Conservation (phyloP, 192 early-diverging fungal genomes). For the Coemansia sp. region DNA sequence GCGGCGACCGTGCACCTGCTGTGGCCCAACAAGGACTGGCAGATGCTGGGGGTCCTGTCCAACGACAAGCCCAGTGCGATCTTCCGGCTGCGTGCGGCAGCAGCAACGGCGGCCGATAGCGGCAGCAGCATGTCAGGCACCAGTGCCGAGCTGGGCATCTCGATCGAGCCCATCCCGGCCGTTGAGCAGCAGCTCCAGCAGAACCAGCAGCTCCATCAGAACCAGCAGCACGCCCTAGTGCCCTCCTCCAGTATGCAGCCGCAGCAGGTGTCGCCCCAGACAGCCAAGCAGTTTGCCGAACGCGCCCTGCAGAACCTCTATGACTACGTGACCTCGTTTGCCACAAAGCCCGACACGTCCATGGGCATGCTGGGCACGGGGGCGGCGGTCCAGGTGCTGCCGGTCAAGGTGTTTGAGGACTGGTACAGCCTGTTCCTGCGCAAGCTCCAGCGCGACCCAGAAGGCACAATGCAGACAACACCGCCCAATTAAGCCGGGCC, state of each 20-base stretch:
- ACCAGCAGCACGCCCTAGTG: slow-evolving; percentile 19
- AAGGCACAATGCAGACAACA: slow-evolving; percentile 10
- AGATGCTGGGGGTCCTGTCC: slow-evolving; percentile 69
- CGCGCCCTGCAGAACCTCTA: slow-evolving; percentile 63
- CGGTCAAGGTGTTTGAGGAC: slow-evolving; percentile 65
- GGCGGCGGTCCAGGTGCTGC: slow-evolving; percentile 48
- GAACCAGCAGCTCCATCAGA: slow-evolving; percentile 16
- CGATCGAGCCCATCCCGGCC: slow-evolving; percentile 76
- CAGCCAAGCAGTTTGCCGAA: slow-evolving; percentile 53
- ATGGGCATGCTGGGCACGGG: slow-evolving; percentile 43
- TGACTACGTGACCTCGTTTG: slow-evolving; percentile 71
- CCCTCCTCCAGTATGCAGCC: slow-evolving; percentile 3
- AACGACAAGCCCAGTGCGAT: slow-evolving; percentile 82
- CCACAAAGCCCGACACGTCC: slow-evolving; percentile 49
- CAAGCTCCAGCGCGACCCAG: slow-evolving; percentile 69
- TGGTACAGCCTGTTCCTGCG: slow-evolving; percentile 75
- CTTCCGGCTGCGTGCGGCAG: slow-evolving; percentile 58
- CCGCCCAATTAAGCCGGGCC: neutral
- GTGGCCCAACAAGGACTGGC: slow-evolving; percentile 80
- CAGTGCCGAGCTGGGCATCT: slow-evolving; percentile 79
- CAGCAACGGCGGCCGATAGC: slow-evolving; percentile 4
- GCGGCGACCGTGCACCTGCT: slow-evolving; percentile 91
- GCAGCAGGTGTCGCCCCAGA: slow-evolving; percentile 22
- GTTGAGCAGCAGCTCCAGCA: slow-evolving; percentile 57
- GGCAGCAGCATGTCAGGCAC: slow-evolving; percentile 14